Base-by-base conservation (phyloP, 257 asterid species). In the Hygrophila difformis region DNA sequence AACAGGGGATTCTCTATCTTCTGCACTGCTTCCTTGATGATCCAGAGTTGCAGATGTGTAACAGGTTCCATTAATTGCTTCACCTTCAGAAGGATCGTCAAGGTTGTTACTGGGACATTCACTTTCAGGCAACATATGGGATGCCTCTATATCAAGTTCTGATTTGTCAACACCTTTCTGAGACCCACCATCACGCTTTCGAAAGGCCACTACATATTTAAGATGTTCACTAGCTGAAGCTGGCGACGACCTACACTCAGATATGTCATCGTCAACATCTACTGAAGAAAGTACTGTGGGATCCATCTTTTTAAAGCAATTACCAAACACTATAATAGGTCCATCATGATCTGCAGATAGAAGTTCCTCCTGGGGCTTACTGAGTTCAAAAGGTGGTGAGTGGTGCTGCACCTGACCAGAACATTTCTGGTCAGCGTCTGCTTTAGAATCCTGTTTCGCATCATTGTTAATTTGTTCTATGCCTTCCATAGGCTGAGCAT, bases 71-170 rank as follows among this genome's bases (percentile, higher is more conserved):
- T 67, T 62, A 37, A 63, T 59, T 45, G 60, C 91, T 57, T 84
- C 93, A 66, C 70, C 75, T 54, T 65, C 85, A 24, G 69, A 62
- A 37, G 69, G 57, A 60, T 59, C 45, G 44, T 68, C 73, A 49
- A 38, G 11, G 60, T 50, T 33, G 37, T 2, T 63, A 29, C 56
- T 73, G 51, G 44, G 55, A 55, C 64, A 35, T 31, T 64, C 69
- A 54, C 66, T 82, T 64, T 61, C 73, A 29, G 64, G 62, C 40
- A 60, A 42, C 49, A 48, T 53, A 55, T 53, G 57, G 60, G 68
- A 55, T 56, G 54, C 54, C 56, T 67, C 59, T 9, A 20, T 22
- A 42, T 56, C 63, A 39, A 55, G 65, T 18, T 40, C 68, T 13
- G 71, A 56, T 35, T 62, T 73, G 52, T 47, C 56, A 55, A 24